Conservation (phyloP, 192 early-diverging fungal genomes). For the Dissophora ornata region DNA sequence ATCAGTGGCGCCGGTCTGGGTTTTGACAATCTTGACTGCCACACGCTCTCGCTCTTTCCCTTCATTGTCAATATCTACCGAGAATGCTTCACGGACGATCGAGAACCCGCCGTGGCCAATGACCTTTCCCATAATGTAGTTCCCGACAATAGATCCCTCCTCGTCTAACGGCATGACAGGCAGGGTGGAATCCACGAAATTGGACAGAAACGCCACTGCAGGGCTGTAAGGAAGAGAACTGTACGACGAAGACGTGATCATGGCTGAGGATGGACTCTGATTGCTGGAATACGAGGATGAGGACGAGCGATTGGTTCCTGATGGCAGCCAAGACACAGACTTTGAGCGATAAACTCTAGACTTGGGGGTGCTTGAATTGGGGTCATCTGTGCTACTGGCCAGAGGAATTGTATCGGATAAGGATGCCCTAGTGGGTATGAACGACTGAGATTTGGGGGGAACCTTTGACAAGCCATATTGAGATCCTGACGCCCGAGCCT, state of each 20-base stretch:
- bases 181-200: conserved; percentile 28
- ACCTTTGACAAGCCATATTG: too few relatives aligned
- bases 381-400: neutral
- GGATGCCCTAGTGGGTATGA: too few relatives aligned
- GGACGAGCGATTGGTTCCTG: too few relatives aligned
- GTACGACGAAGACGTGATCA: conserved; percentile 46
- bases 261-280: neutral
- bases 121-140: conserved; percentile 73
- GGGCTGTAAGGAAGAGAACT: conserved; percentile 48
- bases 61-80: conserved; percentile 8
- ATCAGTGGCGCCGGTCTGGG: conserved; percentile 46
- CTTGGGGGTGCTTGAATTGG: conserved; percentile 12
- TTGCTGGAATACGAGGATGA: too few relatives aligned
- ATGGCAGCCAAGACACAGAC: neutral
- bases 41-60: conserved; percentile 17
- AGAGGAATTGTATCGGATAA: too few relatives aligned
- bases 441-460: too few relatives aligned
- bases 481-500: too few relatives aligned
- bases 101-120: conserved; percentile 85
- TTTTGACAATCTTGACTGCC: conserved; percentile 80
- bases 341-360: neutral
- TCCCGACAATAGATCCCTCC: conserved; percentile 80
- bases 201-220: conserved; percentile 48
- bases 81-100: conserved; percentile 74
- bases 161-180: conserved; percentile 51